Evolutionary conservation across 495 filamentous ascomycete species (phyloP), one percentile per base, ranked within the genome.

Genomic region (Penicillium roqueforti): DNA sequence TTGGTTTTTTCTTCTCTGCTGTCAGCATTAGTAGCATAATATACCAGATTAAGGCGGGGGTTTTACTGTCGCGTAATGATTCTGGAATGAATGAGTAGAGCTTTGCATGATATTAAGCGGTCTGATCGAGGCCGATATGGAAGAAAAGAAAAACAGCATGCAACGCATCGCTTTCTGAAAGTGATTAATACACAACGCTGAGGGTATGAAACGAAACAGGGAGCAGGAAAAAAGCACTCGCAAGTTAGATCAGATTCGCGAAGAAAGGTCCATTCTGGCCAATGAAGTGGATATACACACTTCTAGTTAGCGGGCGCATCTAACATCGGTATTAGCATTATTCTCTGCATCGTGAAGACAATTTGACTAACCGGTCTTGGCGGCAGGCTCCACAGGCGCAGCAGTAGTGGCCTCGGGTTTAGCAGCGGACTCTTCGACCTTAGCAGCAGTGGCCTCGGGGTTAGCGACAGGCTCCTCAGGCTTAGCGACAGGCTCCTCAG

Each of bases 351-450:
- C 6, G n/a, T 19, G 10, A 9, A 4, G 3, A 37, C 10, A 20
- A 39, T 18, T 18, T 6, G 8, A 55, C 58, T 55, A n/a, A 65
- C 62, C 54, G 10, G 46, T 51, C 55, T 65, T 65, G 22, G 55
- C 45, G 7, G 50, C 32, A 56, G 56, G 5, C 20, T 56, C 55
- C 16, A 41, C 53, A 39, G 56, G 37, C 25, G 38, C 28, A 25
- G 42, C 32, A 42, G 52, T 42, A 54, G 43, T 25, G 38, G 53
- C 58, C 37, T 45, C 42, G 14, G 41, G 11, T 6, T 28, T 6
- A 28, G n/a, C 23, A 32, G n/a, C 43, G 6, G 43, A 4, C 0
- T n/a, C 43, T 2, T 19, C 28, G 4, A 23, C 3, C n/a, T 42
- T 29, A 40, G 47, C 37, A 32, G 48, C 16, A 0, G 26, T 39